These are phyloP conservation scores for Cnidoscolus chayamansa DNA, from an alignment of 441 rosid genomes.

Conservation along the genomic window DNA sequence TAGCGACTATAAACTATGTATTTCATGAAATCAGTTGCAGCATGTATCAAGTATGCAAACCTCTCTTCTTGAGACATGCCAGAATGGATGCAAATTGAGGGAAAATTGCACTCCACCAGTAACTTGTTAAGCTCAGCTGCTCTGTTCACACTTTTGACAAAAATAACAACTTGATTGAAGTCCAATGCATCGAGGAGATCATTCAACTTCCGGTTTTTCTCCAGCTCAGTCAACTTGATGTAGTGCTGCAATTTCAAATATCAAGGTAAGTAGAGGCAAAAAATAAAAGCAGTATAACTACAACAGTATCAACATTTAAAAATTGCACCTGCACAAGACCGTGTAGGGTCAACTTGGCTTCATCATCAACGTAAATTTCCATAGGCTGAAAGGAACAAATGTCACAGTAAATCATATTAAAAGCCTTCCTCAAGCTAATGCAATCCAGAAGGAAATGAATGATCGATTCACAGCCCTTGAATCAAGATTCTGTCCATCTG, in stretches of 20 bases:
- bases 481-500: slow-evolving; percentile 50
- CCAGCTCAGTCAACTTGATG: slow-evolving; percentile 90
- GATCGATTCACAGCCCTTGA: slow-evolving; percentile 48
- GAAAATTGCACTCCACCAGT: slow-evolving; percentile 92
- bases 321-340: slow-evolving; percentile 89
- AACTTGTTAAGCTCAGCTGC: slow-evolving; percentile 93
- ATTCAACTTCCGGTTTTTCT: slow-evolving; percentile 94
- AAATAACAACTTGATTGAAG: slow-evolving; percentile 94
- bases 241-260: slow-evolving; percentile 60
- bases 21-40: background rate
- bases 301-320: background rate
- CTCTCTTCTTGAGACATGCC: slow-evolving; percentile 99
- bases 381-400: slow-evolving; percentile 88
- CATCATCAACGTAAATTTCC: slow-evolving; percentile 99
- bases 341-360: slow-evolving; percentile 96
- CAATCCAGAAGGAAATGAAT: slow-evolving; percentile 62
- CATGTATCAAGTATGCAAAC: slow-evolving; percentile 27
- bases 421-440: slow-evolving; percentile 52
- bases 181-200: slow-evolving; percentile 97
- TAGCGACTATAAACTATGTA: background rate
- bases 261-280: background rate
- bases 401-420: slow-evolving; percentile 76
- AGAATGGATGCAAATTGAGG: slow-evolving; percentile 96
- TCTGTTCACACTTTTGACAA: slow-evolving; percentile 92
- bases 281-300: background rate